Evolutionary conservation across 2,329 filamentous ascomycete genomes (phyloP).

Genomic region (Clonostachys rhizophaga): DNA sequence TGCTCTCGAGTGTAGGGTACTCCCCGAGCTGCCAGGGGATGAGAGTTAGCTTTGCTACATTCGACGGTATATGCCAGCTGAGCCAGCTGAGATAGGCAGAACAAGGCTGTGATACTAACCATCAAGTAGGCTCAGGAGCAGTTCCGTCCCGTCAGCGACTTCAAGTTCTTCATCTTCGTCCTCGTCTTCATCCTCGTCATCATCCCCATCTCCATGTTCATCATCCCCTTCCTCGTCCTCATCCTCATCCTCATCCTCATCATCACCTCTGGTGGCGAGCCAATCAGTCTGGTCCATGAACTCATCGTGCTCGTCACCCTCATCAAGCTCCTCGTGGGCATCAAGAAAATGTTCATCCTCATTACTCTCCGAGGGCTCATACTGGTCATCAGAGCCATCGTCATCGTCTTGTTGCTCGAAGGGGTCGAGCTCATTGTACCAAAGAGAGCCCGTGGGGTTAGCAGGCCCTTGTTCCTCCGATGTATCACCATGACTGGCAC

Average conservation of each 20-base stretch:
- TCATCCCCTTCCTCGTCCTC: conserved; percentile 12
- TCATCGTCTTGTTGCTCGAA: conserved; percentile 4
- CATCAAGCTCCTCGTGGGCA: conserved; percentile 13
- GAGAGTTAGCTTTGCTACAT: too few relatives aligned
- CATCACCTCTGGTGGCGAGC: conserved; percentile 2
- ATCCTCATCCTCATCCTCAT: conserved; percentile 9
- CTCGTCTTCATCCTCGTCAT: conserved; percentile 25
- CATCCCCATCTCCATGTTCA: conserved; percentile 8
- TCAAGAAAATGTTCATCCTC: not conserved
- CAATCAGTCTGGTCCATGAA: too few relatives aligned
- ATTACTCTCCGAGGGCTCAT: not conserved
- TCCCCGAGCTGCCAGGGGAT: too few relatives aligned
- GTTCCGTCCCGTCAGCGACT: conserved; percentile 1
- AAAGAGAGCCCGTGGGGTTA: not conserved
- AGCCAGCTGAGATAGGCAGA: not conserved
- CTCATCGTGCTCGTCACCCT: not conserved
- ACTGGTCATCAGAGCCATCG: conserved; percentile 5
- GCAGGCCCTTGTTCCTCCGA: not conserved
- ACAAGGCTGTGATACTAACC: conserved; percentile 11
- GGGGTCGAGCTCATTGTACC: conserved; percentile 5
- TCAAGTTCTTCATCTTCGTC: conserved; percentile 18
- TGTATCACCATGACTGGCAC: too few relatives aligned
- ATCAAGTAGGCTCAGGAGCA: conserved; percentile 19
- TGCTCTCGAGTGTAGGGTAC: too few relatives aligned
- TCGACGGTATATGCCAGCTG: too few relatives aligned